Base-by-base conservation (phyloP, 139 green algal genomes). In the Chlamydomonas asymmetrica region DNA sequence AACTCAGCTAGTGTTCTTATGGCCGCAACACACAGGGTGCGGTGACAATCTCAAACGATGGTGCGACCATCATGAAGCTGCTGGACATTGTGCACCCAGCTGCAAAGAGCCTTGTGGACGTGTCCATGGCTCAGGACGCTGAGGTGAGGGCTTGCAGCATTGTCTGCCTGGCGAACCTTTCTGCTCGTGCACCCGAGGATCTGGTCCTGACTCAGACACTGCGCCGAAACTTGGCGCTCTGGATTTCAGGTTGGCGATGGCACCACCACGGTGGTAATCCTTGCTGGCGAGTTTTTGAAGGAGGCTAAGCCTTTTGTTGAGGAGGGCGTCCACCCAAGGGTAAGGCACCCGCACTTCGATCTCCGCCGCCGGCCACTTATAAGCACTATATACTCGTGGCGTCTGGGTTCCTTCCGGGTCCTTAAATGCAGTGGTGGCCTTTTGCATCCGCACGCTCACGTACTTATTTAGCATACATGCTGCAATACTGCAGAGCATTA, bases 31-130 rank as follows among this genome's bases (percentile, higher is more conserved):
- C 74, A 52, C 85, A 93, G 81, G 91, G 90, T n/a, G 79, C 79
- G 39, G 94, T 97, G 10, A 99, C 96, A 5, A 98, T 99, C 49
- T 95, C 88, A 25, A 99, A 99, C 81, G 96, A 99, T 73, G 96
- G 96, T 22, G 96, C 96, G 16, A 99, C 96, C 38, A 99, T 99
- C 85, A 98, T 99, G 96, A 97, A 97, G 84, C 91, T 98, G 7
- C 88, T 99, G 38, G 96, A 99, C 73, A 97, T 99, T 50, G 93
- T 99, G 43, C 96, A 99, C 80, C 96, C 96, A 25, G 96, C 96
- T 2, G 96, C 96, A 18, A 99, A 99, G 78, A 91, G 85, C 1
- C 86, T 99, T 29, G 93, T 96, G 29, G 96, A 99, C 74, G 98
- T 99, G 27, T 97, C 93, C 1, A 76, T 96, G 29, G 96, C 93